Evolutionary conservation across 2,329 filamentous ascomycete species (phyloP).

Genomic region (Gaeumannomyces tritici): DNA sequence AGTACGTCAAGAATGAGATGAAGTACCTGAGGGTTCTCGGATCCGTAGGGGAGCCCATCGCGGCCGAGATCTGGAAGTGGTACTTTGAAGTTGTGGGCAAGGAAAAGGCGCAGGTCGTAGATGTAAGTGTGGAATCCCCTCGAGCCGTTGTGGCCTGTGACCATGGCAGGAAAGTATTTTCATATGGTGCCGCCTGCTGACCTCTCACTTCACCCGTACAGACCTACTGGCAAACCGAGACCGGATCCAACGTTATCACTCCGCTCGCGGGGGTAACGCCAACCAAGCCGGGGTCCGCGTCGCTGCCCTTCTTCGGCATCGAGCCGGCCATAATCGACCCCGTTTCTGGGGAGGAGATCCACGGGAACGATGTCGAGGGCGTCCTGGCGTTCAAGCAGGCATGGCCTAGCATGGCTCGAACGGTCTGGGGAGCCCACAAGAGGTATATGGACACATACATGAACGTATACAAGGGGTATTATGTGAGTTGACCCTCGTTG

Average conservation of each 20-base stretch:
- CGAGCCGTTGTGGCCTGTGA: background rate
- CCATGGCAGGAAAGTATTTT: background rate
- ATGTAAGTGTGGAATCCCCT: conserved; percentile 53
- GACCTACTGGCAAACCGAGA: conserved; percentile 99
- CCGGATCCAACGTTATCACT: conserved; percentile 90
- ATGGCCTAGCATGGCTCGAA: conserved; percentile 97
- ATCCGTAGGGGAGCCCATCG: conserved; percentile 95
- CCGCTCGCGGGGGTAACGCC: conserved; percentile 88
- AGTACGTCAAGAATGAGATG: conserved; percentile 87
- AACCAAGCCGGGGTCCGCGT: conserved; percentile 93
- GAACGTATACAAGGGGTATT: conserved; percentile 96
- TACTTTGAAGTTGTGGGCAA: conserved; percentile 94
- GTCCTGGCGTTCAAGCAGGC: conserved; percentile 94
- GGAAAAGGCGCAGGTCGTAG: conserved; percentile 85
- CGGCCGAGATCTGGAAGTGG: conserved; percentile 99
- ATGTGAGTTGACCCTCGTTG: conserved; percentile 51
- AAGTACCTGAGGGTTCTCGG: conserved; percentile 81
- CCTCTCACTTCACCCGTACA: conserved; percentile 26
- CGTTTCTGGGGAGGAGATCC: conserved; percentile 84
- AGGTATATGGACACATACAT: conserved; percentile 98
- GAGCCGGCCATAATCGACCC: conserved; percentile 97
- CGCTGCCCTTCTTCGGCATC: conserved; percentile 95
- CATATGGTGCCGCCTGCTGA: background rate
- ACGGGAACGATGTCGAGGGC: conserved; percentile 94
- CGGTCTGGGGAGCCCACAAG: conserved; percentile 95